Base-by-base conservation (phyloP, 2,329 filamentous ascomycete species). In the Stemphylium lycopersici region DNA sequence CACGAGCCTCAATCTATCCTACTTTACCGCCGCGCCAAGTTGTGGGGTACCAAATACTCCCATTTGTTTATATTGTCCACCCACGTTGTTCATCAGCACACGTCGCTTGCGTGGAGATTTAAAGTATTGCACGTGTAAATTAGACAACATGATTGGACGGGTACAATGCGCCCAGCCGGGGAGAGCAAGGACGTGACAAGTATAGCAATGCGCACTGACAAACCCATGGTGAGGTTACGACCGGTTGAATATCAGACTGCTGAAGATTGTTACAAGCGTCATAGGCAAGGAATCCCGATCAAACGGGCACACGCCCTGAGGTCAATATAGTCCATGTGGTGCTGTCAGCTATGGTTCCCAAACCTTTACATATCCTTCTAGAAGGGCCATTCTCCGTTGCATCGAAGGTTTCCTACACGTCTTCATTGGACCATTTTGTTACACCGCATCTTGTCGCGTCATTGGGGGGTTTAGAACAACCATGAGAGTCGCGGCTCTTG, bases 21-120 rank as follows among this genome's bases (percentile, higher is more conserved):
- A 48, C 47, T 56, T 54, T 59, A 37, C 53, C 55, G 44, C 26
- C 37, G 12, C 13, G 62, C 58, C 60, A 63, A 65, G 60, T 40
- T 50, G 54, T 51, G 52, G 58, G 50, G 55, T 48, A 20, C 51
- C 37, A 24, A 24, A 24, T 24, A 6, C 22, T 24, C 22, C 22
- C 22, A 24, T 24, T 24, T 24, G 22, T 24, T 24, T 24, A 24
- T 24, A 24, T 24, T 24, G 22, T 24, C 22, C 22, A 6, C 22
- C 22, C 22, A 24, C 22, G 22, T 24, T 7, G 4, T 24, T 24
- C 22, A 24, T 6, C 3, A 24, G 22, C 22, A 24, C 22, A 24
- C 6, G 22, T 7, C 22, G 6, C 22, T 24, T 6, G 22, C 22
- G 22, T 24, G 22, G 6, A 7, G 22, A 24, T 6, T 24, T 24